phyloP scores from a whole-genome alignment of 192 early-diverging fungal genomes.

The Haplosporangium gracile region DNA sequence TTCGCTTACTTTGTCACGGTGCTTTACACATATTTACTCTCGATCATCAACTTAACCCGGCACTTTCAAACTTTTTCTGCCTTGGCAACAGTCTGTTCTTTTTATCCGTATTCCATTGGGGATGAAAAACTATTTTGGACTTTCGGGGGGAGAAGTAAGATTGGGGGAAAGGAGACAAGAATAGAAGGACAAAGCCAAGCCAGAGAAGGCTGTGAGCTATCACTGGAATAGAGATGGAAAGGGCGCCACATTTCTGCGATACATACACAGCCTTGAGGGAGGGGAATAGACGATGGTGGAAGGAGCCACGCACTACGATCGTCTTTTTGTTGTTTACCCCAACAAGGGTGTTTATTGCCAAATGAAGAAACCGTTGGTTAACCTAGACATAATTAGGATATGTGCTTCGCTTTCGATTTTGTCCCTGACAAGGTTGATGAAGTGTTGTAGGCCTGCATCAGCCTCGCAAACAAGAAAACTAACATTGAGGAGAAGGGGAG shows the following conservation, averaged over 20 bases:
- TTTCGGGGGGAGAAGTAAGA: not conserved
- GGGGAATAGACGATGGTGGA: not conserved
- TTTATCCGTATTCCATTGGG: not conserved
- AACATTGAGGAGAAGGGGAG: not conserved
- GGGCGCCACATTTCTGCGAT: slow-evolving; percentile 2
- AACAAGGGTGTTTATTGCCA: not conserved
- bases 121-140: slow-evolving; percentile 10
- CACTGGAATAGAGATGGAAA: not conserved
- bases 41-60: not conserved
- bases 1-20: not conserved
- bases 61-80: no score
- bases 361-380: not conserved
- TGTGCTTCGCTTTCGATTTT: not conserved
- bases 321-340: not conserved
- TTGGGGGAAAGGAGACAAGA: not conserved
- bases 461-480: not conserved
- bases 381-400: not conserved
- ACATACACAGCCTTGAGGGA: not conserved
- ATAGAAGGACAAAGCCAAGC: slow-evolving; percentile 1
- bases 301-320: slow-evolving; percentile 3
- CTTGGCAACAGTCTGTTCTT: not conserved
- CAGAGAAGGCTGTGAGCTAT: not conserved
- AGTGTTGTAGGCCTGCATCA: not conserved
- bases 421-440: not conserved
- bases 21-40: not conserved